Conservation (phyloP, 176 grass and related monocot species). For the Lolium rigidum region DNA sequence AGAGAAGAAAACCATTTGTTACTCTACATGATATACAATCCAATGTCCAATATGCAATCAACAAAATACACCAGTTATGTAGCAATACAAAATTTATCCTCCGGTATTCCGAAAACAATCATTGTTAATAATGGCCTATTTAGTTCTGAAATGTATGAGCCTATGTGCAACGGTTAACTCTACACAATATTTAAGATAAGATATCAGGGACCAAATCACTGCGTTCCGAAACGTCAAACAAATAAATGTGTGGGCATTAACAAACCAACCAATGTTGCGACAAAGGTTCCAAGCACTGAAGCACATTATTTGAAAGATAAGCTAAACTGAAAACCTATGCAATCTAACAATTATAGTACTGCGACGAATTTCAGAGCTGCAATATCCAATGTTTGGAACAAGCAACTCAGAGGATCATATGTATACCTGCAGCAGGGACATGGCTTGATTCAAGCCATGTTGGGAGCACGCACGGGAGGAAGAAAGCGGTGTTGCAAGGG, state of each 20-base stretch:
- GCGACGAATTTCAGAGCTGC: too few species aligned
- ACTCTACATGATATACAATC: slow-evolving; percentile 2
- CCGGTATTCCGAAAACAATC: background rate
- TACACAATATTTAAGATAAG: background rate
- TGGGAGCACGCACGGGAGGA: slow-evolving; percentile 5
- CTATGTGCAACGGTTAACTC: background rate
- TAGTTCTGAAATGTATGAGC: background rate
- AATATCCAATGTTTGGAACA: background rate
- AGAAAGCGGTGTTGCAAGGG: background rate
- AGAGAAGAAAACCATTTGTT: background rate
- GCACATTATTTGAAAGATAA: background rate
- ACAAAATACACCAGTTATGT: background rate
- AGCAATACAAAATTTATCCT: background rate
- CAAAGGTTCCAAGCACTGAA: background rate
- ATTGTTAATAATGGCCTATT: background rate
- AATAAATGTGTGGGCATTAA: background rate
- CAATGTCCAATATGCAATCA: background rate
- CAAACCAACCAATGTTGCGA: background rate
- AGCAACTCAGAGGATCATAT: background rate
- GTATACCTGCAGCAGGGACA: slow-evolving; percentile 21
- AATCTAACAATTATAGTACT: too few species aligned
- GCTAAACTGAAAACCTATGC: background rate
- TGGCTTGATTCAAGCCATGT: slow-evolving; percentile 5
- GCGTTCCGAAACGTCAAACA: background rate
- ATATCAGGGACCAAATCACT: background rate